Evolutionary conservation across 345 rosid genomes (phyloP).

Genomic region (Boechera retrofracta): DNA sequence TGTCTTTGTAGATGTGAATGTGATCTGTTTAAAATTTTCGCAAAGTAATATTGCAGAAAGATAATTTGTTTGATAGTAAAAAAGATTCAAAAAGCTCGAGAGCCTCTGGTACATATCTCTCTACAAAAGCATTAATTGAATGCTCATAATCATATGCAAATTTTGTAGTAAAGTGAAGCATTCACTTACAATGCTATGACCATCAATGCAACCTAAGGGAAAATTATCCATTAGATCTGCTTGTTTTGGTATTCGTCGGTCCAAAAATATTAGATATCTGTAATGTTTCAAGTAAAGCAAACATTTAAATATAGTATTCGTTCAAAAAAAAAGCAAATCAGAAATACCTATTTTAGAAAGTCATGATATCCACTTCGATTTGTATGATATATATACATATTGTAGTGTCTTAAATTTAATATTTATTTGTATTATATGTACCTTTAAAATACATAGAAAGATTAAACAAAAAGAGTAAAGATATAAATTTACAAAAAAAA

Average conservation of each 20-base stretch:
- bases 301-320: neutral
- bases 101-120: slow-evolving; percentile 7
- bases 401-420: neutral
- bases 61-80: neutral
- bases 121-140: slow-evolving; percentile 21
- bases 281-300: neutral
- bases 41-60: neutral
- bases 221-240: neutral
- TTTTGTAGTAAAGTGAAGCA: slow-evolving; percentile 39
- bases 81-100: slow-evolving; percentile 8
- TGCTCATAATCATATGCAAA: slow-evolving; percentile 36
- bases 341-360: neutral
- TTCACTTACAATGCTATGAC: slow-evolving; percentile 24
- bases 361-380: neutral
- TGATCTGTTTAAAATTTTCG: neutral
- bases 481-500: neutral
- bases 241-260: neutral
- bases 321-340: neutral
- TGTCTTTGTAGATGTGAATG: neutral
- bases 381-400: neutral
- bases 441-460: neutral
- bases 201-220: neutral
- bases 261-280: neutral
- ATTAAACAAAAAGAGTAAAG: neutral
- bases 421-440: neutral